Evolutionary conservation across 108 stramenopile genomes (phyloP).

Genomic region (Parmales sp.): DNA sequence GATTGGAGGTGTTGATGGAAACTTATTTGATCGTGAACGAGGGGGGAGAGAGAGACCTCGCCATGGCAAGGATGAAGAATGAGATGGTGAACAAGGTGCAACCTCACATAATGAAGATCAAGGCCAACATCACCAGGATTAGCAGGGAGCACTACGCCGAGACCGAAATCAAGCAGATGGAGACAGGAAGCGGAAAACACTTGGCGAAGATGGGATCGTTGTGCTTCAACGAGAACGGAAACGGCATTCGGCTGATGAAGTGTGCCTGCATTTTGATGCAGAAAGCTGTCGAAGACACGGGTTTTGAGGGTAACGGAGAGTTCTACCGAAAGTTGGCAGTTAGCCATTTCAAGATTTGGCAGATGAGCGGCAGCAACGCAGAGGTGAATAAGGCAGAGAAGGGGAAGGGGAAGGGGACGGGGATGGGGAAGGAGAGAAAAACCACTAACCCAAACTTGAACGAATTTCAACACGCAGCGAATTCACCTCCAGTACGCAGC

Average conservation of each 20-base stretch:
- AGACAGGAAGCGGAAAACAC: background rate
- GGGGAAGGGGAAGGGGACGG: no score
- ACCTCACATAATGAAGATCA: background rate
- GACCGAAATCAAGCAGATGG: background rate
- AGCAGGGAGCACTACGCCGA: background rate
- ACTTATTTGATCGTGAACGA: background rate
- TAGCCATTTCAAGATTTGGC: background rate
- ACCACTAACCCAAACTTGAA: no score
- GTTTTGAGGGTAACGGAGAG: background rate
- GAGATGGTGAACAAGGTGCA: background rate
- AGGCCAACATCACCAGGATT: background rate
- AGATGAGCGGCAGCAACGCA: background rate
- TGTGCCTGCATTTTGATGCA: background rate
- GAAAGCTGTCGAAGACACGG: constrained; percentile 3
- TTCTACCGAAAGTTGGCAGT: constrained; percentile 4
- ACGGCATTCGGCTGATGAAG: background rate
- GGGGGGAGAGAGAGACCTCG: background rate
- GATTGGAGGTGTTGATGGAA: background rate
- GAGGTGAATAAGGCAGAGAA: no score
- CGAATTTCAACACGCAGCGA: no score
- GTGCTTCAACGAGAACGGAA: background rate
- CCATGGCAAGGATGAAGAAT: background rate
- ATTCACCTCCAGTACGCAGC: background rate
- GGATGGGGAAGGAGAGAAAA: no score
- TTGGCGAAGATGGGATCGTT: constrained; percentile 6